Conservation (phyloP, 768 basidiomycete genomes). For the Crepidotus variabilis region DNA sequence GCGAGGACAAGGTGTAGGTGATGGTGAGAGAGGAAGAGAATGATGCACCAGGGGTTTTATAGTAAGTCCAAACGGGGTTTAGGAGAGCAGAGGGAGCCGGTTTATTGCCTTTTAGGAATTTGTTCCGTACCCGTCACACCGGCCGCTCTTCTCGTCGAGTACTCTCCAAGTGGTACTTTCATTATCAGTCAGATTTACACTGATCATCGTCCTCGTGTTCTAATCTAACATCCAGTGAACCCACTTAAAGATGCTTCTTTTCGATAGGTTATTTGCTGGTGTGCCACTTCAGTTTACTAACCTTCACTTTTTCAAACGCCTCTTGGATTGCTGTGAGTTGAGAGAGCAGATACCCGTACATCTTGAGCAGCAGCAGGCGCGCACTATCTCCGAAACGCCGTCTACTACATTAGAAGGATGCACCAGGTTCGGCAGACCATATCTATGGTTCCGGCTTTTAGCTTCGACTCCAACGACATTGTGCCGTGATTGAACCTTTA, state of each 20-base stretch:
- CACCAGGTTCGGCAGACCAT: no score
- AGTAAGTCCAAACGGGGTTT: slow-evolving; percentile 14
- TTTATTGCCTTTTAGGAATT: slow-evolving; percentile 20
- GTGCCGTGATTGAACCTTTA: no score
- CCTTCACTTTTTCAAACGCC: not conserved
- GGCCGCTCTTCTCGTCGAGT: not conserved
- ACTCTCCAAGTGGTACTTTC: no score
- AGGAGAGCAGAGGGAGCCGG: slow-evolving; percentile 19
- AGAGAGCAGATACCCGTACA: no score
- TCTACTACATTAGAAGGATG: no score
- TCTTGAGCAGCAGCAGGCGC: no score
- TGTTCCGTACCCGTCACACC: slow-evolving; percentile 14
- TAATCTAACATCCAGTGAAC: no score
- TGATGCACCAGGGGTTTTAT: slow-evolving; percentile 21
- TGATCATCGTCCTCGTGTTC: no score
- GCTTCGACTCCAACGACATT: no score
- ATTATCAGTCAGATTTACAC: no score
- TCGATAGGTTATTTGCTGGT: not conserved
- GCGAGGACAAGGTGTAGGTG: slow-evolving; percentile 10
- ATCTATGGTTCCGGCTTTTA: no score
- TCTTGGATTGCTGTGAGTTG: not conserved
- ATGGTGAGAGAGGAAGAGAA: slow-evolving; percentile 20
- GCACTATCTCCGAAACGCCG: no score
- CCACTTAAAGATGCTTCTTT: not conserved
- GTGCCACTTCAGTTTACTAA: not conserved